phyloP scores from a whole-genome alignment of 2,329 filamentous ascomycete species.

The Claviceps quebecensis region DNA sequence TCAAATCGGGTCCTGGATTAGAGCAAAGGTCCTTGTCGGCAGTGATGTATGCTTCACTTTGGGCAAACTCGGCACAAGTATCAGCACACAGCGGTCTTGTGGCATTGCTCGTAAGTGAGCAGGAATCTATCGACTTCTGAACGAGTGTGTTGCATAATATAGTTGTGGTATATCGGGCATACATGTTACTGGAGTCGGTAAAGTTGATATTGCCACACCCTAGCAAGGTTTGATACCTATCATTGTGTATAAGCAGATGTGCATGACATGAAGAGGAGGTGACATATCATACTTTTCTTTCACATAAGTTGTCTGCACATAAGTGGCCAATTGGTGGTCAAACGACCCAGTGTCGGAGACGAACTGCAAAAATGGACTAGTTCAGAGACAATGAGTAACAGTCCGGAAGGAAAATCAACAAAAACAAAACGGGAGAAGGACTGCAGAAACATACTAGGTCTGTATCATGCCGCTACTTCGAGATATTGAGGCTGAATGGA shows the following conservation, averaged over 20 bases:
- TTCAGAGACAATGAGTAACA: constrained; percentile 5
- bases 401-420: not conserved
- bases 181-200: constrained; percentile 65
- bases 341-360: constrained; percentile 68
- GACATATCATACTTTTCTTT: constrained; percentile 49
- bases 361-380: constrained; percentile 69
- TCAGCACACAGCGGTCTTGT: constrained; percentile 75
- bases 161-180: constrained; percentile 85
- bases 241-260: not conserved
- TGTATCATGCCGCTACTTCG: constrained; percentile 42
- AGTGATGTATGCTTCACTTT: constrained; percentile 75
- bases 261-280: not conserved
- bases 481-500: constrained; percentile 57
- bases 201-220: constrained; percentile 70
- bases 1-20: constrained; percentile 48
- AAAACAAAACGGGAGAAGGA: not conserved
- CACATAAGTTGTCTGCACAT: constrained; percentile 63
- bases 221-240: constrained; percentile 66
- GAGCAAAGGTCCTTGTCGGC: constrained; percentile 62
- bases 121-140: constrained; percentile 67
- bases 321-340: constrained; percentile 58
- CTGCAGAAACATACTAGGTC: constrained; percentile 43
- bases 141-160: constrained; percentile 89
- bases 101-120: constrained; percentile 48
- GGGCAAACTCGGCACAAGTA: constrained; percentile 73